phyloP scores from a whole-genome alignment of 208 protist species.

The Phytomonas sp. region DNA sequence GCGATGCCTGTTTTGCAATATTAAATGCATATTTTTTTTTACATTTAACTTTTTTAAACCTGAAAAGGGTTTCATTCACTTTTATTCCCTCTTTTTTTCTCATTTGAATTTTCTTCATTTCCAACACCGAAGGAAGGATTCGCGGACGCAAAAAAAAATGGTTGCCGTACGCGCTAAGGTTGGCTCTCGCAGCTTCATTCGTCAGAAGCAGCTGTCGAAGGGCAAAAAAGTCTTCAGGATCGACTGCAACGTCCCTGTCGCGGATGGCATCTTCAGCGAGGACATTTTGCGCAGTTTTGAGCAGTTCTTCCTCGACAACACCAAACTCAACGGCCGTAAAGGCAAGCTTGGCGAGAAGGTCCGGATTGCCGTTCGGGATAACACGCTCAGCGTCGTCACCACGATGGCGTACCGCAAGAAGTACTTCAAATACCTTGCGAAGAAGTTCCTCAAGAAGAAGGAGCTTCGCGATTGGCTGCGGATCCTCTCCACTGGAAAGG shows the following conservation, averaged over 20 bases:
- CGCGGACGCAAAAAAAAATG: slow-evolving; percentile 54
- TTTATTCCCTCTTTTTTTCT: not conserved
- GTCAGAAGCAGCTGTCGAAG: slow-evolving; percentile 78
- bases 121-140: slow-evolving; percentile 38
- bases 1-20: too few relatives aligned
- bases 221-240: slow-evolving; percentile 84
- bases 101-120: not conserved
- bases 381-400: slow-evolving; percentile 85
- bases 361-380: slow-evolving; percentile 76
- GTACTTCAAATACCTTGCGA: slow-evolving; percentile 99
- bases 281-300: slow-evolving; percentile 86
- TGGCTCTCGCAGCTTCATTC: slow-evolving; percentile 51
- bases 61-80: too few relatives aligned
- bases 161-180: slow-evolving; percentile 85
- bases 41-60: too few relatives aligned
- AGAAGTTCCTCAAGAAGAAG: slow-evolving; percentile 99
- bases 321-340: slow-evolving; percentile 98
- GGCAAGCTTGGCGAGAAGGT: slow-evolving; percentile 95
- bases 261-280: slow-evolving; percentile 72
- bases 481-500: slow-evolving; percentile 93
- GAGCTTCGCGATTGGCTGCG: slow-evolving; percentile 96
- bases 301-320: slow-evolving; percentile 95
- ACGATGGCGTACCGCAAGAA: slow-evolving; percentile 96
- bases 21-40: too few relatives aligned
- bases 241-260: slow-evolving; percentile 26